These are phyloP conservation scores for Albatrellus ellisii DNA, from an alignment of 768 basidiomycete species.

Conservation along the genomic window DNA sequence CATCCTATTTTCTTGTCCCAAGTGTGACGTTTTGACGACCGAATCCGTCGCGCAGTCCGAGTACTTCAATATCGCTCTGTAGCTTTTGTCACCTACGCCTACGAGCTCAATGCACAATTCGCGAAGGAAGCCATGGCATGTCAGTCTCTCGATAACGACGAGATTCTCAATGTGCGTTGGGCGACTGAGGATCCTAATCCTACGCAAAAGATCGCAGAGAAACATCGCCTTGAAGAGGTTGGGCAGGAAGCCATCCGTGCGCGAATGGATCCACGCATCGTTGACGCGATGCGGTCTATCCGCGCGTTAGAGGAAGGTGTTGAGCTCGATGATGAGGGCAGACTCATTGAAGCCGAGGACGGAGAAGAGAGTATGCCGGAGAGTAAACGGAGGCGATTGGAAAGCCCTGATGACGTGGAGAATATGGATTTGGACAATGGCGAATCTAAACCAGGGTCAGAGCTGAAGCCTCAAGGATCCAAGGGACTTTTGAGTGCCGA, in stretches of 20 bases:
- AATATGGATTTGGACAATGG: no score
- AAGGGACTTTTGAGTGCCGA: constrained; percentile 67
- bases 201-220: constrained; percentile 74
- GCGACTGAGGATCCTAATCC: constrained; percentile 99
- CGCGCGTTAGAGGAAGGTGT: constrained; percentile 81
- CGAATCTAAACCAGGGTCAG: no score
- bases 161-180: constrained; percentile 97
- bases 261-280: constrained; percentile 74
- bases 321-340: constrained; percentile 10
- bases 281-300: constrained; percentile 79
- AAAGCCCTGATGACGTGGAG: constrained; percentile 21
- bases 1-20: not conserved
- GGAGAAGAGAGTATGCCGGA: constrained; percentile 22
- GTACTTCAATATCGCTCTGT: constrained; percentile 91
- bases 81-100: constrained; percentile 91
- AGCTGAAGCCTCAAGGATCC: constrained; percentile 12
- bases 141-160: constrained; percentile 93
- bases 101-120: constrained; percentile 81
- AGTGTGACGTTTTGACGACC: constrained; percentile 18
- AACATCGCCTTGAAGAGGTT: constrained; percentile 66
- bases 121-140: constrained; percentile 99
- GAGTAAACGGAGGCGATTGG: constrained; percentile 24
- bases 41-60: constrained; percentile 38
- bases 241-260: constrained; percentile 82
- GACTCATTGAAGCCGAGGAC: constrained; percentile 19